These are phyloP conservation scores for Talaromyces sp. DNA, from an alignment of 2,329 filamentous ascomycete species.

Conservation along the genomic window DNA sequence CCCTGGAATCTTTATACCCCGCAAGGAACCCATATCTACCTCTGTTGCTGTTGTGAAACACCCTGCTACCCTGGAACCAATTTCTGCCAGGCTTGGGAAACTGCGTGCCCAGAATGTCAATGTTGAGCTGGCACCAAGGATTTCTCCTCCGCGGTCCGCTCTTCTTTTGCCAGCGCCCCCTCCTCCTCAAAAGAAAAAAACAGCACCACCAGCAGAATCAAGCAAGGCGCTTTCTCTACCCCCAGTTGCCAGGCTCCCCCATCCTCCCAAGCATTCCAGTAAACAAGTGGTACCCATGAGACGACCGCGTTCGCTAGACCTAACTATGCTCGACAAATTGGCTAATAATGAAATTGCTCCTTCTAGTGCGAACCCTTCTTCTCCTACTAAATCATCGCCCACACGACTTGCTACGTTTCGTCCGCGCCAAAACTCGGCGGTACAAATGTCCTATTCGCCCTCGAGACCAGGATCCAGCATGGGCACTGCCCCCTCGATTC, in stretches of 20 bases:
- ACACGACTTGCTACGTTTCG: constrained; percentile 26
- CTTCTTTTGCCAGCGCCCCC: not conserved
- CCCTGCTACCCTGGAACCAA: not conserved
- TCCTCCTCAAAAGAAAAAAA: not conserved
- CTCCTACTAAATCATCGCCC: constrained; percentile 8
- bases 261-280: not conserved
- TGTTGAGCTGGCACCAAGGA: not conserved
- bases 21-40: not conserved
- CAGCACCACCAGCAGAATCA: not conserved
- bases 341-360: constrained; percentile 5
- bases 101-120: not conserved
- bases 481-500: constrained; percentile 37
- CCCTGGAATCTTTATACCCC: not conserved
- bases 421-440: constrained; percentile 25
- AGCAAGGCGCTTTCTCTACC: constrained; percentile 1
- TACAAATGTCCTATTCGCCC: constrained; percentile 21
- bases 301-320: constrained; percentile 3
- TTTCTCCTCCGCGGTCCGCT: not conserved
- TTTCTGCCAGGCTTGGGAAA: not conserved
- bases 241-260: constrained; percentile 4
- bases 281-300: constrained; percentile 2
- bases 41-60: not conserved
- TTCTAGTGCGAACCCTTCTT: constrained; percentile 13
- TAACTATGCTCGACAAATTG: constrained; percentile 9
- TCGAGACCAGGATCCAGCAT: constrained; percentile 41